Conservation (phyloP, 2,329 filamentous ascomycete species). For the Xylariomycetidae sp. region DNA sequence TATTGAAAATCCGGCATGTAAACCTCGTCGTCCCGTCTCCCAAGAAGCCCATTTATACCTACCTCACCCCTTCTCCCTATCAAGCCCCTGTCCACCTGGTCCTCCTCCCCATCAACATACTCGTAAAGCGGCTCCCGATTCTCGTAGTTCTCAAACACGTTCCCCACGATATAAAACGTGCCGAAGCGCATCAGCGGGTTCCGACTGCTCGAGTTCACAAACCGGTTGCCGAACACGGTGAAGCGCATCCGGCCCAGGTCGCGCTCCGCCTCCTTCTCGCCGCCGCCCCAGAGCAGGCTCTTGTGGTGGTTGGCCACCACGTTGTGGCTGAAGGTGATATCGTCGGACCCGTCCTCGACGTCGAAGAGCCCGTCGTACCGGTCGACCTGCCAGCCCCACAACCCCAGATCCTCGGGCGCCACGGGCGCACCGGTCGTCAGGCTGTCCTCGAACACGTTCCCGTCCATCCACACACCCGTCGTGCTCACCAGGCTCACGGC, state of each 20-base stretch:
- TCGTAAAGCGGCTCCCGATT: slow-evolving; percentile 9
- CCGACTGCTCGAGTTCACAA: slow-evolving; percentile 12
- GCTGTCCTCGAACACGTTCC: slow-evolving; percentile 13
- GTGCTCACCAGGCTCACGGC: slow-evolving; percentile 14
- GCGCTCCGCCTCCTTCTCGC: slow-evolving; percentile 14
- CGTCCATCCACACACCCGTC: slow-evolving; percentile 13
- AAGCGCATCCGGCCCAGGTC: slow-evolving; percentile 16
- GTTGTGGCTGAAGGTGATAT: slow-evolving; percentile 17
- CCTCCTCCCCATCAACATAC: slow-evolving; percentile 1
- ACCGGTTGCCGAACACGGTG: slow-evolving; percentile 15
- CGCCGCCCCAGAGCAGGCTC: slow-evolving; percentile 17
- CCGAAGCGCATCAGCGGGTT: slow-evolving; percentile 18
- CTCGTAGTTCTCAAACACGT: slow-evolving; percentile 14
- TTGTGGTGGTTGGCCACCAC: slow-evolving; percentile 17
- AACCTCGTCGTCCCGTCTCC: background rate
- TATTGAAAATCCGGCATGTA: slow-evolving; percentile 15
- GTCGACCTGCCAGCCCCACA: slow-evolving; percentile 16
- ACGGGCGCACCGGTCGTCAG: slow-evolving; percentile 1
- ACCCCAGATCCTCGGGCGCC: slow-evolving; percentile 8
- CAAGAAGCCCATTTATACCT: background rate
- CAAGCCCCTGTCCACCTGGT: too few species aligned
- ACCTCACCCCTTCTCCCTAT: too few species aligned
- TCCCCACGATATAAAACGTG: slow-evolving; percentile 15
- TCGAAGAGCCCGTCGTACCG: slow-evolving; percentile 16
- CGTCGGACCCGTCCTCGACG: slow-evolving; percentile 16